Conservation (phyloP, 2,329 filamentous ascomycete species). For the Diaporthe eres region DNA sequence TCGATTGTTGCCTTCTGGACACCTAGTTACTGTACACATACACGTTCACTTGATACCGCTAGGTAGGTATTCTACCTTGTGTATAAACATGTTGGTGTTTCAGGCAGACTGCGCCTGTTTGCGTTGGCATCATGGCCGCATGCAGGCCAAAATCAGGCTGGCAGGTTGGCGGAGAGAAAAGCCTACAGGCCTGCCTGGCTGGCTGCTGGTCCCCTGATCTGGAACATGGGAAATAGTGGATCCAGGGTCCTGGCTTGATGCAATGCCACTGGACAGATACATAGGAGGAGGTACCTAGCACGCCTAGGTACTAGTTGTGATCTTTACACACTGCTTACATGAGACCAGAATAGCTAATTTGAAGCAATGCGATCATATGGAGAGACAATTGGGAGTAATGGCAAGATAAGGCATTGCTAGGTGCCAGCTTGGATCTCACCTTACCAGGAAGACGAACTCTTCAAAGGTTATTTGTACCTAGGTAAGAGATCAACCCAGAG, state of each 20-base stretch:
- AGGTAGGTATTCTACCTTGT: neutral
- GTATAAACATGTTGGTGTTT: neutral
- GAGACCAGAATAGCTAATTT: neutral
- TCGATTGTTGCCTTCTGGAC: neutral
- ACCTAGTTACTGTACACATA: neutral
- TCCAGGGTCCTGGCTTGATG: slow-evolving; percentile 20
- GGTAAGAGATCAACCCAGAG: neutral
- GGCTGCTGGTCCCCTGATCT: slow-evolving; percentile 25
- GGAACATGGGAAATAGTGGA: slow-evolving; percentile 10
- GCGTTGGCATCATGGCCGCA: slow-evolving; percentile 5
- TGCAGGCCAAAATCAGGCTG: neutral
- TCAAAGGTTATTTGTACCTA: neutral
- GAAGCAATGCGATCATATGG: neutral
- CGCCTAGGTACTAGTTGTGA: neutral
- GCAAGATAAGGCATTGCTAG: neutral
- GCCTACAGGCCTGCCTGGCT: neutral
- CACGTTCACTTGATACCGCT: neutral
- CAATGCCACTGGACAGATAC: slow-evolving; percentile 3
- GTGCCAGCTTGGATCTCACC: neutral
- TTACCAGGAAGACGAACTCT: neutral
- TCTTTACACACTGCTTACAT: neutral
- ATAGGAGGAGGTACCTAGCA: neutral
- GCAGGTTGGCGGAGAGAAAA: neutral
- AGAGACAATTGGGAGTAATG: neutral
- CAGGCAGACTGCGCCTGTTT: neutral